Evolutionary conservation across 2,329 filamentous ascomycete species (phyloP), one percentile per base, ranked within the genome.

Genomic region (Botryotinia narcissicola): DNA sequence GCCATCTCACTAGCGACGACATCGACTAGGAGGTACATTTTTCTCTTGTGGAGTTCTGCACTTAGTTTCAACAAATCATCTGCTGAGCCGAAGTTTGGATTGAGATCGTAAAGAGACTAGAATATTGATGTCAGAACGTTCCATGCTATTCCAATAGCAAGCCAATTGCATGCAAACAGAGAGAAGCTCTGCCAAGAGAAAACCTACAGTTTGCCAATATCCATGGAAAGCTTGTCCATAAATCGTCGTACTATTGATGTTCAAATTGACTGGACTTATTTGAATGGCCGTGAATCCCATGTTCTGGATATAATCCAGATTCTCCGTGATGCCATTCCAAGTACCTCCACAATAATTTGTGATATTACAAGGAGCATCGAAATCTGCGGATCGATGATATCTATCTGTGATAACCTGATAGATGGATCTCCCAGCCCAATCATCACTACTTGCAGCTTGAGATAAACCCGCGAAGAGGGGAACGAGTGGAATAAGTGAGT

Each of bases 31-130:
- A 73, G 46, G 54, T 84, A 86, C 85, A 89, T 90, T 20, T 81
- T 84, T 25, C 87, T 83, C 29, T 81, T 80, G 77, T 91, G 89
- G 2, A 90, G 81, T 3, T 87, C 88, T 32, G 82, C 81, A 2
- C 89, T 84, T 5, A 92, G 84, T 6, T 83, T 84, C 75, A 85
- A 85, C 73, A 92, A 83, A 76, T 92, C 90, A 25, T 86, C 83
- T 7, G 84, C 84, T 0, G 87, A 88, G 40, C 90, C 90, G 75
- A 88, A 89, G 73, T 88, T 84, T 4, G 84, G 75, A 77, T 92
- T 91, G 72, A 92, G 80, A 25, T 82, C 75, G 74, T 86, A 84
- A 29, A 85, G 75, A 69, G 85, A 80, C 73, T 84, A 80, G 62
- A 82, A 80, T 83, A 84, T 84, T 12, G 37, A 1, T 60, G 42